These are phyloP conservation scores for Hymenoscyphus albidus DNA, from an alignment of 2,329 filamentous ascomycete species.

Conservation along the genomic window DNA sequence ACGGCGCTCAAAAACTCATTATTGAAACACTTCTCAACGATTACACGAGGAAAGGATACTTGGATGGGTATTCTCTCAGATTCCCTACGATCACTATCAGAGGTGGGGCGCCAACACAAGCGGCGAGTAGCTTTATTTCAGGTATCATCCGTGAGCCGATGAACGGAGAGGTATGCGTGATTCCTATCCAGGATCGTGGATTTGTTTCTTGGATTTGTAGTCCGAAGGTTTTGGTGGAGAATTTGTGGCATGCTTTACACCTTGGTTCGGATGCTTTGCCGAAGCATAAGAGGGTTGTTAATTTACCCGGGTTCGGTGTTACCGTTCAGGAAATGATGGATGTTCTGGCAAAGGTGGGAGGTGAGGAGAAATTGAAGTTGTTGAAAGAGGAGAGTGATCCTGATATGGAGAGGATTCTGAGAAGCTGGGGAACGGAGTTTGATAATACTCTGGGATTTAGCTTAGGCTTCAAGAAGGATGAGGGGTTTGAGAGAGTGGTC, in stretches of 20 bases:
- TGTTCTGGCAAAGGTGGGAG: conserved; percentile 52
- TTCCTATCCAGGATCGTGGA: conserved; percentile 47
- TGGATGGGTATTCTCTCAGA: conserved; percentile 54
- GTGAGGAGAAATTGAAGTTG: conserved; percentile 49
- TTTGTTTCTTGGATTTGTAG: conserved; percentile 54
- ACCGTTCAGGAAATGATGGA: conserved; percentile 59
- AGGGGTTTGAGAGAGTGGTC: conserved; percentile 51
- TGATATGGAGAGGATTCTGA: conserved; percentile 52
- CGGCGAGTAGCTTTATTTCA: conserved; percentile 57
- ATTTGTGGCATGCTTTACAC: conserved; percentile 45
- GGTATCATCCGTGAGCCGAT: conserved; percentile 61
- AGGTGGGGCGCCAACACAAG: conserved; percentile 55
- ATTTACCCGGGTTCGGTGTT: conserved; percentile 54
- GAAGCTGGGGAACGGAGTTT: conserved; percentile 57
- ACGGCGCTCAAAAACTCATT: conserved; percentile 61
- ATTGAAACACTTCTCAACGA: conserved; percentile 57
- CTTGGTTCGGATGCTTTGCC: conserved; percentile 42
- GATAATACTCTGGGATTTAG: conserved; percentile 48
- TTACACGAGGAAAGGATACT: conserved; percentile 51
- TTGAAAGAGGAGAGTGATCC: conserved; percentile 53
- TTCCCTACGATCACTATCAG: conserved; percentile 60
- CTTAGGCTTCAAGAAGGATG: conserved; percentile 50
- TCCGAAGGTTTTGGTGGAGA: conserved; percentile 49
- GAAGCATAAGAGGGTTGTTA: conserved; percentile 48
- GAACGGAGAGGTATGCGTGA: conserved; percentile 49